Evolutionary conservation across 2,329 filamentous ascomycete species (phyloP).

Genomic region (Ophiostoma angusticollis): DNA sequence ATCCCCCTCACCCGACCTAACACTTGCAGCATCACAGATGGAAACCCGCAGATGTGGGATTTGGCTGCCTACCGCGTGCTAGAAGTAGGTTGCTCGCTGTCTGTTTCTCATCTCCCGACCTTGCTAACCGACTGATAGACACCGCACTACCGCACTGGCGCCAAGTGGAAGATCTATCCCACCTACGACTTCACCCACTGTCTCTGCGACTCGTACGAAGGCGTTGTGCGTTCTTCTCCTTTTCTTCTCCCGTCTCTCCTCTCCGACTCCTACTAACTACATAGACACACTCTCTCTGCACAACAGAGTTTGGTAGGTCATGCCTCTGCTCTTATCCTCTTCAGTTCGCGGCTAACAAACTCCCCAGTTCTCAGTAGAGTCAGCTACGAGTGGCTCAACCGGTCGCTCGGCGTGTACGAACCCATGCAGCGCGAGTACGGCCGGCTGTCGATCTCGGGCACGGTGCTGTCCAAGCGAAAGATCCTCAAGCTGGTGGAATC

Average conservation of each 20-base stretch:
- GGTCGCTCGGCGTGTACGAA: constrained; percentile 68
- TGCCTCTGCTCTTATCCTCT: background rate
- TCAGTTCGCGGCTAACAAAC: constrained; percentile 45
- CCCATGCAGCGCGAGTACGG: constrained; percentile 87
- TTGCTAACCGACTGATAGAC: constrained; percentile 18
- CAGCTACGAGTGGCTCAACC: constrained; percentile 82
- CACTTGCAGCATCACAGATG: constrained; percentile 7
- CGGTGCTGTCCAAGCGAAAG: constrained; percentile 76
- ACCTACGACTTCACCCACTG: constrained; percentile 92
- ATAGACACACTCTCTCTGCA: constrained; percentile 47
- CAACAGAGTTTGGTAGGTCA: constrained; percentile 55
- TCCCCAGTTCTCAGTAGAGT: constrained; percentile 25
- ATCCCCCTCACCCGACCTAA: too few species aligned
- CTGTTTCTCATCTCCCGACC: background rate
- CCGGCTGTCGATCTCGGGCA: constrained; percentile 62
- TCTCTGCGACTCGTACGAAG: constrained; percentile 83
- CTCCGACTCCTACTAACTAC: background rate
- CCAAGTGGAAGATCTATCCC: constrained; percentile 85
- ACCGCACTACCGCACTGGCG: constrained; percentile 66
- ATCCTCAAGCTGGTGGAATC: constrained; percentile 68
- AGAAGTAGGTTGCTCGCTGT: constrained; percentile 22
- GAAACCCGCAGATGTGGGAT: constrained; percentile 58
- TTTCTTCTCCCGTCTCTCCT: too few species aligned
- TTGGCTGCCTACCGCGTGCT: constrained; percentile 79
- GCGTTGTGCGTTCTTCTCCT: constrained; percentile 34